Evolutionary conservation across 371 early-diverging fungal species (phyloP), one percentile per base, ranked within the genome.

Genomic region (Saksenaea vasiformis): DNA sequence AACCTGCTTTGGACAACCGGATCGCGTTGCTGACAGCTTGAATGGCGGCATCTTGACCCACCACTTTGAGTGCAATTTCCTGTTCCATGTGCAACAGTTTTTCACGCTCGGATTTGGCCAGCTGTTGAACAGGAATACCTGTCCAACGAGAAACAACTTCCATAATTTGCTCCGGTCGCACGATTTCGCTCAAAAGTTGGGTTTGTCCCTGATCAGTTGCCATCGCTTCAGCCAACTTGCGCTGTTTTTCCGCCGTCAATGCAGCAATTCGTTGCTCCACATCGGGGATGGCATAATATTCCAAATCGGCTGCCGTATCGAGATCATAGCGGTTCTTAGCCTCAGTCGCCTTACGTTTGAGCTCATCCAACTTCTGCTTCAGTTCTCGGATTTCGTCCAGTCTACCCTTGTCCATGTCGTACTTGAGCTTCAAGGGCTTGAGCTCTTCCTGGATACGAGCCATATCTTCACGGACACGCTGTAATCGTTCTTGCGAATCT

Each of bases 201-300:
- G 57, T 70, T 4, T 64, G 64, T 22, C 67, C 71, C 11, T 60
- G 31, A 31, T 76, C 77, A n/a, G 80, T 84, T 3, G 77, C 73
- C 56, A 71, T 55, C 14, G 67, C 72, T 58, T 91, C 85, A 10
- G 81, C 76, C 54, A 92, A 85, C 59, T 92, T 83, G 56, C 74
- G 75, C 17, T 80, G 74, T 31, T 86, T 80, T 31, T 80, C 82
- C 1, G 80, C 82, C 41, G 84, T 78, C 19, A 85, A 55, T 38
- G 67, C 69, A 17, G 84, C 81, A 60, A 95, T 91, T 38, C 83
- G 82, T 64, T 84, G 79, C 59, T 87, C 86, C 10, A 87, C 87
- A 64, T 93, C 89, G 8, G 97, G 97, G 56, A 97, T 95, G 10
- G 93, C 91, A 73, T 94, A 93, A 71, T 91, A 93, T 66, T 91